phyloP scores from a whole-genome alignment of 2,329 filamentous ascomycete species.

The Xylaria sp. region DNA sequence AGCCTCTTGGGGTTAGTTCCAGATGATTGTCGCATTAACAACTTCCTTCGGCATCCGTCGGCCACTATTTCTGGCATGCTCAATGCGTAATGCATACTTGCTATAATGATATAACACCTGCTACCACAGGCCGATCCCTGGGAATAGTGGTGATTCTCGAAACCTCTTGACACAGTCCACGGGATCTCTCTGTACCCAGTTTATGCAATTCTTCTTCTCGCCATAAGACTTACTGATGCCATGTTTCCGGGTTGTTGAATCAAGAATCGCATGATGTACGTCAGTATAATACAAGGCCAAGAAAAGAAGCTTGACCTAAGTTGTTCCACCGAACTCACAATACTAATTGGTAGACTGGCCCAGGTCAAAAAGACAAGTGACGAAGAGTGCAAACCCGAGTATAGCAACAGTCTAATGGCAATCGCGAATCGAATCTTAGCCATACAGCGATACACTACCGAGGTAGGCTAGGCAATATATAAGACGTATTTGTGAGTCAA shows the following conservation, averaged over 20 bases:
- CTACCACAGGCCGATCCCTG: slow-evolving; percentile 1
- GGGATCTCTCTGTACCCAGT: neutral
- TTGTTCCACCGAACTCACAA: neutral
- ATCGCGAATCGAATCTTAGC: neutral
- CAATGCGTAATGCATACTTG: neutral
- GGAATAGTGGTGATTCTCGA: neutral
- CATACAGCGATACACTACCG: neutral
- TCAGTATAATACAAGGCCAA: neutral
- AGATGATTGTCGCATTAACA: slow-evolving; percentile 5
- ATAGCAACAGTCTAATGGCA: too few relatives aligned
- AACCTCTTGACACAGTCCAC: slow-evolving; percentile 14
- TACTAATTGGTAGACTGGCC: neutral
- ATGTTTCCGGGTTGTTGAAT: neutral
- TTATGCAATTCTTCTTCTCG: neutral
- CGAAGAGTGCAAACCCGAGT: neutral
- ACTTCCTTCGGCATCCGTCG: slow-evolving; percentile 10
- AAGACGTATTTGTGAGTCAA: neutral
- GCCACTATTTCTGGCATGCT: slow-evolving; percentile 2
- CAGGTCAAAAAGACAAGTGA: neutral
- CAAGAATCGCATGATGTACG: neutral
- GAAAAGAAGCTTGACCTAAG: neutral
- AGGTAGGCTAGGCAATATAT: neutral
- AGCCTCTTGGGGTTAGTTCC: neutral
- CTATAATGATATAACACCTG: neutral
- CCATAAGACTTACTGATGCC: neutral